Percentiles rank a stretch among this genome's conserved stretches.
These are phyloP conservation scores for Sporothrix pallida DNA, from an alignment of 2,329 filamentous ascomycete species.

Conservation along the genomic window DNA sequence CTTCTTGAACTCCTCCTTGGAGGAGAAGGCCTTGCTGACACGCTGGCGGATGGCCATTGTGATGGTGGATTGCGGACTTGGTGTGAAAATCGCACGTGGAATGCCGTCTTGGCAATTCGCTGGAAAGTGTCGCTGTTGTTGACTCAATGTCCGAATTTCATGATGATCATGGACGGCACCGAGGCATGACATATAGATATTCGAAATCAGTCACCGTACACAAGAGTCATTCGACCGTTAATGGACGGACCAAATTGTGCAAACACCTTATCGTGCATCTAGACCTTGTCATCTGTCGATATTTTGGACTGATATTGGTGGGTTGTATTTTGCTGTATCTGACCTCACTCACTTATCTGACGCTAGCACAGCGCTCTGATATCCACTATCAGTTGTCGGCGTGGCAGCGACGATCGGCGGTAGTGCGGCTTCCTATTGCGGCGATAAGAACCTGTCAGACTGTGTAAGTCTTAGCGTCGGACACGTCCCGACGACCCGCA, in stretches of 20 bases:
- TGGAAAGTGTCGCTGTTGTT: not conserved
- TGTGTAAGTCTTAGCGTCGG: constrained; percentile 9
- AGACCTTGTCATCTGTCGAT: not conserved
- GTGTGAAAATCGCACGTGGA: not conserved
- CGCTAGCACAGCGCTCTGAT: not conserved
- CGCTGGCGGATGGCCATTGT: constrained; percentile 31
- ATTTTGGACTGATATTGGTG: too few relatives aligned
- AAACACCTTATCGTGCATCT: constrained; percentile 5
- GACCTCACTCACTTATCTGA: constrained; percentile 4
- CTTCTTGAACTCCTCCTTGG: constrained; percentile 31
- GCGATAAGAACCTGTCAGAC: not conserved
- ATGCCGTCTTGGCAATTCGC: not conserved
- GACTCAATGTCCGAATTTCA: not conserved
- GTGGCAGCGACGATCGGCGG: constrained; percentile 24
- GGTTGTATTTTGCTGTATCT: not conserved
- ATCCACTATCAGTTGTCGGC: constrained; percentile 1
- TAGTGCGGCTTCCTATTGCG: not conserved
- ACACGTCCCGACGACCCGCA: not conserved
- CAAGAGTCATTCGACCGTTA: not conserved
- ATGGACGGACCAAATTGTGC: not conserved
- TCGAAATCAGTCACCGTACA: not conserved
- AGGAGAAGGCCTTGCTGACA: constrained; percentile 29
- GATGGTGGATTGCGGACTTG: not conserved
- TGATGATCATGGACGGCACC: constrained; percentile 4
- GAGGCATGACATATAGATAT: constrained; percentile 27